These are phyloP conservation scores for Paspalum notatum DNA, from an alignment of 176 grass and related monocot species.

Conservation along the genomic window DNA sequence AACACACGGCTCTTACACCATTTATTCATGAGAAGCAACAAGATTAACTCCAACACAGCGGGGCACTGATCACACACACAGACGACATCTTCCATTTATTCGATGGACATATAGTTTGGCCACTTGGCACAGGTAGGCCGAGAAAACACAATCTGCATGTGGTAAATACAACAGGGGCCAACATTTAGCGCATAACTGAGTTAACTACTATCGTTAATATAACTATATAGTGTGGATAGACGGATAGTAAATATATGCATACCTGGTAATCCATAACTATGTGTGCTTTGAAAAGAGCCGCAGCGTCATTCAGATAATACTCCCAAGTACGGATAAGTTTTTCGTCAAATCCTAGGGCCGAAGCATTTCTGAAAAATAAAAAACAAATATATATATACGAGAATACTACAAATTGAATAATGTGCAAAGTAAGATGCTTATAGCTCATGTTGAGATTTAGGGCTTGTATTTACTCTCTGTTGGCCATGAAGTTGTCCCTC, in stretches of 20 bases:
- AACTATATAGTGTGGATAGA: no score
- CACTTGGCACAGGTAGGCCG: background rate
- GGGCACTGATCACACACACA: no score
- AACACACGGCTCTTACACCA: no score
- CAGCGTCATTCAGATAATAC: slow-evolving; percentile 63
- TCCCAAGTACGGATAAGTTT: slow-evolving; percentile 60
- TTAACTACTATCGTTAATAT: background rate
- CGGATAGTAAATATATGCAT: no score
- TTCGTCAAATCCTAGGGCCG: slow-evolving; percentile 45
- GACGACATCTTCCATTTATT: background rate
- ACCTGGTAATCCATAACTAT: background rate
- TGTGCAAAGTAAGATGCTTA: no score
- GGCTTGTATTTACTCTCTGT: slow-evolving; percentile 44
- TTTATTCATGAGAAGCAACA: no score
- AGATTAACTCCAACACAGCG: no score
- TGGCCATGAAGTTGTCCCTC: slow-evolving; percentile 59
- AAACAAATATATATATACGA: no score
- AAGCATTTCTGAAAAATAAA: background rate
- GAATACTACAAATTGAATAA: background rate
- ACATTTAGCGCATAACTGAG: background rate
- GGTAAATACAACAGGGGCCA: background rate
- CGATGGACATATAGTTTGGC: slow-evolving; percentile 19
- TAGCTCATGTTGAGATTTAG: background rate
- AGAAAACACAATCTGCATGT: background rate
- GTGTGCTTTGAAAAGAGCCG: slow-evolving; percentile 22